Evolutionary conservation across 768 basidiomycete genomes (phyloP), one percentile per base, ranked within the genome.

Genomic region (Auriscalpium vulgare): DNA sequence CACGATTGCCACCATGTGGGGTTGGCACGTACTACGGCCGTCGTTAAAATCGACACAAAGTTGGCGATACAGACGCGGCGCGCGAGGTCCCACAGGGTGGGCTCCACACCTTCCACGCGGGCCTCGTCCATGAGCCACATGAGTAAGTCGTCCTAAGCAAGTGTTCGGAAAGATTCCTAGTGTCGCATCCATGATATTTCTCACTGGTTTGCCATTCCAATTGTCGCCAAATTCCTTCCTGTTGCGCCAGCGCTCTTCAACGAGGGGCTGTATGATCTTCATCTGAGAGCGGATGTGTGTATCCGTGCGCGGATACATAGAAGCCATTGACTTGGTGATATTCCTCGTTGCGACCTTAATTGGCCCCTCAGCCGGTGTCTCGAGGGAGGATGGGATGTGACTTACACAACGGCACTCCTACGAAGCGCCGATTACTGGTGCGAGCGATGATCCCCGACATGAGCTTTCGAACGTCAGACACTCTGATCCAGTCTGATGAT

Each of bases 321-420:
- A 63, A 56, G 13, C 72, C 64, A 50, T 68, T 71, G n/a, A 78
- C 59, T 5, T 64, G 61, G 19, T 70, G 65, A 55, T 74, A 81
- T 35, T 73, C 77, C 8, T 62, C 61, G 56, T 79, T 61, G 0
- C 73, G 64, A 61, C 79, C 79, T 81, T 21, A 21, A 48, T 4
- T n/a, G 1, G n/a, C 40, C 10, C 40, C 16, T 9, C 9, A 16
- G 17, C 44, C 37, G 48, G 23, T 21, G 36, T 13, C 11, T 9
- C n/a, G 38, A 4, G 11, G 4, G 45, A 50, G 21, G 29, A 36
- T 43, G 38, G 47, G 21, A 44, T 4, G 37, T 50, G 50, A 38
- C n/a, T 11, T 38, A 51, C 78, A 79, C 10, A 77, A 56, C 1
- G 78, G 76, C 3, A 74, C 59, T 0, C 77, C 78, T 45, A 81